Evolutionary conservation across 78 protist species (phyloP).

Genomic region (Dictyostelium firmibasis): DNA sequence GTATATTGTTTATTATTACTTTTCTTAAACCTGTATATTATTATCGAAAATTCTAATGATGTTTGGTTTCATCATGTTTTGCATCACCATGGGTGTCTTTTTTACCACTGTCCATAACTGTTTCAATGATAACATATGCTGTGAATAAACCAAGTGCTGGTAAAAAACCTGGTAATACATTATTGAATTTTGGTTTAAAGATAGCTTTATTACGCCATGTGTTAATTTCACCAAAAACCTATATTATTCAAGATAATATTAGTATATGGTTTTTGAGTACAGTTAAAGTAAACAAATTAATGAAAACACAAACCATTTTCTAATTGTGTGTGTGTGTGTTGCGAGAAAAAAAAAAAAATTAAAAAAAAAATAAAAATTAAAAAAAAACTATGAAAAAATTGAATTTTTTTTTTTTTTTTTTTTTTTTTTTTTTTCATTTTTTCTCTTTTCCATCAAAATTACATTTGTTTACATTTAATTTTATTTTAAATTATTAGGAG

Average conservation of each 20-base stretch:
- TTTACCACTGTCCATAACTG: background rate
- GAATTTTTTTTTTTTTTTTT: too few species aligned
- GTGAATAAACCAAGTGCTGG: conserved; percentile 72
- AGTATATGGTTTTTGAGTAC: background rate
- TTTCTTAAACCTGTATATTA: background rate
- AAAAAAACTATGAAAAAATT: too few species aligned
- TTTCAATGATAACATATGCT: conserved; percentile 24
- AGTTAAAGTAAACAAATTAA: too few species aligned
- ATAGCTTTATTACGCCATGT: conserved; percentile 45
- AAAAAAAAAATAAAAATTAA: too few species aligned
- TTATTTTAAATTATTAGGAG: too few species aligned
- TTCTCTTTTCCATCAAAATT: too few species aligned
- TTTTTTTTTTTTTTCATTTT: too few species aligned
- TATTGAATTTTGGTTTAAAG: conserved; percentile 61
- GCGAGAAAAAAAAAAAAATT: too few species aligned
- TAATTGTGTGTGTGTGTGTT: too few species aligned
- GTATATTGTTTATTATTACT: background rate
- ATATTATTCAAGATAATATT: background rate
- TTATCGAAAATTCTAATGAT: background rate
- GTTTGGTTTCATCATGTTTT: background rate
- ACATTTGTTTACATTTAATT: too few species aligned
- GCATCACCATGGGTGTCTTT: background rate
- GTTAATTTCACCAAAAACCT: conserved; percentile 60
- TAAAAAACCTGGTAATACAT: conserved; percentile 56
- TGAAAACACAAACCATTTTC: too few species aligned